These are phyloP conservation scores for Gracilaria vermiculophylla DNA, from an alignment of 23 red algal species.

Conservation along the genomic window DNA sequence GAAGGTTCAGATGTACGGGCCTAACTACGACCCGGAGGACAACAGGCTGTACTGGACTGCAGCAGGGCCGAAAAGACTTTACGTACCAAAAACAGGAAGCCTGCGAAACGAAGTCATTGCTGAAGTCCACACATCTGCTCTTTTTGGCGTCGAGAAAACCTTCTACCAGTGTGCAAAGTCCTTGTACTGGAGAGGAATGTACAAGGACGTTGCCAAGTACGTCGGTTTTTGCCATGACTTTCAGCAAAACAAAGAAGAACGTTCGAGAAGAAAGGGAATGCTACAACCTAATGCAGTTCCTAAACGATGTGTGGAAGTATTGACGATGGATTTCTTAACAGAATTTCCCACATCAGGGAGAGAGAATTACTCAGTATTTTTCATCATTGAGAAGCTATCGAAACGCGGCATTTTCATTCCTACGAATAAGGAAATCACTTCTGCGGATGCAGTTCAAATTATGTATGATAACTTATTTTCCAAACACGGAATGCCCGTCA, in stretches of 20 bases:
- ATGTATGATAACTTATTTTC: conserved; percentile 10
- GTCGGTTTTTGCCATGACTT: not conserved
- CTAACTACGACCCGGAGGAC: not conserved
- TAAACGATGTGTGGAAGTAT: not conserved
- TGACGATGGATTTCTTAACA: conserved; percentile 24
- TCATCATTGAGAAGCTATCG: conserved; percentile 25
- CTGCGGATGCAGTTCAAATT: not conserved
- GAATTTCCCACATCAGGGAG: not conserved
- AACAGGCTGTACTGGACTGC: conserved; percentile 12
- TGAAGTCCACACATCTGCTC: not conserved
- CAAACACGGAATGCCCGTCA: conserved; percentile 3
- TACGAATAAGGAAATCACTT: too few species aligned
- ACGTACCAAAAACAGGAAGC: too few species aligned
- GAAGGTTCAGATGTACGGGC: not conserved
- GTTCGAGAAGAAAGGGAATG: not conserved
- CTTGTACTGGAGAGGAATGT: conserved; percentile 7
- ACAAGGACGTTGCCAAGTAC: not conserved
- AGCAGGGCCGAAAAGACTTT: not conserved
- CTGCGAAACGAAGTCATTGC: not conserved
- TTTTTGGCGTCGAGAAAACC: conserved; percentile 1
- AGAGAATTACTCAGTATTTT: not conserved
- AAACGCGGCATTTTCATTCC: too few species aligned
- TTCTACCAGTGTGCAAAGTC: not conserved
- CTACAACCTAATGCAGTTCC: conserved; percentile 17
- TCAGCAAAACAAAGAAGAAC: conserved; percentile 22